phyloP scores from a whole-genome alignment of 148 eudicot genomes.

The Silene latifolia region DNA sequence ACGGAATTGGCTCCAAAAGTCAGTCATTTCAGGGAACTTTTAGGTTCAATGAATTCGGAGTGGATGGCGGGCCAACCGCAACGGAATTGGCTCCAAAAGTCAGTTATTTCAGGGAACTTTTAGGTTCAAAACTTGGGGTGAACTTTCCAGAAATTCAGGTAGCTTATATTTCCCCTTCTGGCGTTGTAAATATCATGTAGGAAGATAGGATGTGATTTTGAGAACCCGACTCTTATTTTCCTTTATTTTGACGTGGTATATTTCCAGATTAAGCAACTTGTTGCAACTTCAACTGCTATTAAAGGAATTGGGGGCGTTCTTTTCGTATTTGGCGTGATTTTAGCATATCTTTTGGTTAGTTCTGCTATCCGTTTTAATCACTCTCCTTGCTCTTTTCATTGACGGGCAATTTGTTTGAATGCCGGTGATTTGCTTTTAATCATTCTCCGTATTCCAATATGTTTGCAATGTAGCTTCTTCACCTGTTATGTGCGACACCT shows the following conservation, averaged over 20 bases:
- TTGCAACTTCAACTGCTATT: slow-evolving; percentile 39
- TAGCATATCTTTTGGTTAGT: slow-evolving; percentile 72
- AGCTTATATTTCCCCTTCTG: not conserved
- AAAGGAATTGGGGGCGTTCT: no score
- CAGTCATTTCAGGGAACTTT: no score
- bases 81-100: slow-evolving; percentile 48
- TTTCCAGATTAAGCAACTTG: no score
- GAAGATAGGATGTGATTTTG: not conserved
- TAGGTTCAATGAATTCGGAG: slow-evolving; percentile 83
- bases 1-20: no score
- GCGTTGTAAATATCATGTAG: not conserved
- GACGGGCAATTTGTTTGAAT: not conserved
- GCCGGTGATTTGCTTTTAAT: not conserved
- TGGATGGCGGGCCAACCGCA: no score
- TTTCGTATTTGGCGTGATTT: no score
- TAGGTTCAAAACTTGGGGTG: slow-evolving; percentile 44
- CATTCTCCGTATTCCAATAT: not conserved
- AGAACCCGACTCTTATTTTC: not conserved
- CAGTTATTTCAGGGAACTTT: slow-evolving; percentile 41
- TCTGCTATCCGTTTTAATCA: not conserved
- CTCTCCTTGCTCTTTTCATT: not conserved
- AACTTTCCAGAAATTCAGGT: slow-evolving; percentile 48
- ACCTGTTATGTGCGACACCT: slow-evolving; percentile 43
- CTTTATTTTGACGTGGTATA: no score
- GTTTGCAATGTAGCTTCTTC: slow-evolving; percentile 33